These are phyloP conservation scores for Mycena epipterygia DNA, from an alignment of 768 basidiomycete genomes.

Conservation along the genomic window DNA sequence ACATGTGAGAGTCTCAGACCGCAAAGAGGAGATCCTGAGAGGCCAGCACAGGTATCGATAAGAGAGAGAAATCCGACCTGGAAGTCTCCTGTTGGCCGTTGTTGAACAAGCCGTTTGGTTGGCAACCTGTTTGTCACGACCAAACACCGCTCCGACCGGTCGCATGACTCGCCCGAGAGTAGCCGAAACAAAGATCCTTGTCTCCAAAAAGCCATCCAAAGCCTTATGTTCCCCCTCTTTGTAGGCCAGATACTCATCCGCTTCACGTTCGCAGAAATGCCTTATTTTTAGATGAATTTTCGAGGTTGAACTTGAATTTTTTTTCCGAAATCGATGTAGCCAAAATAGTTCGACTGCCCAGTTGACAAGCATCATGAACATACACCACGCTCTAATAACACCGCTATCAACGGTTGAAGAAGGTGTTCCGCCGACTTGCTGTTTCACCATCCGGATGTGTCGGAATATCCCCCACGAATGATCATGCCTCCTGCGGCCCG, in stretches of 20 bases:
- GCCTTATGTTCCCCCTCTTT: neutral
- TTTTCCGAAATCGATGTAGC: neutral
- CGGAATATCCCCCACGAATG: neutral
- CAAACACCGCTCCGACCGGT: slow-evolving; percentile 17
- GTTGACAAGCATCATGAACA: slow-evolving; percentile 16
- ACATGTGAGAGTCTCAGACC: neutral
- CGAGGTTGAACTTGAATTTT: neutral
- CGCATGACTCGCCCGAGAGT: slow-evolving; percentile 18
- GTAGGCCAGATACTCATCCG: neutral
- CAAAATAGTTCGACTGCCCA: neutral
- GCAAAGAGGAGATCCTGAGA: neutral
- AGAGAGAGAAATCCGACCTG: slow-evolving; percentile 22
- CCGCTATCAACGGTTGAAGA: neutral
- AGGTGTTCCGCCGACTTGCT: neutral
- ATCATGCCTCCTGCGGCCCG: too few species aligned
- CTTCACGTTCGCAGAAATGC: neutral
- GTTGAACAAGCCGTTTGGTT: slow-evolving; percentile 31
- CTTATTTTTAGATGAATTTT: neutral
- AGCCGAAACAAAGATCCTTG: slow-evolving; percentile 20
- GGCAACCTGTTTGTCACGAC: slow-evolving; percentile 21
- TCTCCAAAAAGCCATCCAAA: neutral
- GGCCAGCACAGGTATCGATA: slow-evolving; percentile 21
- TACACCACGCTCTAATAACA: neutral
- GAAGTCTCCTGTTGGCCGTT: slow-evolving; percentile 25
- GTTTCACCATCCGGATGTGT: slow-evolving; percentile 10